Conservation (phyloP, 257 asterid species). For the Mitragyna speciosa region DNA sequence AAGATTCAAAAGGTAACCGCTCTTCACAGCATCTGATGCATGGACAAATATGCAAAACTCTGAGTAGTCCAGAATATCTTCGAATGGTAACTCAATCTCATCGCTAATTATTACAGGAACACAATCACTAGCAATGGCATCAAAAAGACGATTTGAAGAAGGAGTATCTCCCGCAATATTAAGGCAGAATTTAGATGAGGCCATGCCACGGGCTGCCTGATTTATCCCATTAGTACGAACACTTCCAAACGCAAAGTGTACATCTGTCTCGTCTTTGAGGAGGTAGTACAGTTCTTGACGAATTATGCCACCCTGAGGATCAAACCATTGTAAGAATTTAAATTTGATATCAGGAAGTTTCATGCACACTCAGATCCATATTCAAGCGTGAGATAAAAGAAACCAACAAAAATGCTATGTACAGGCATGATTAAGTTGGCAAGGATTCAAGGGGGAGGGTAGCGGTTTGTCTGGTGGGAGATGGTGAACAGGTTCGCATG, state of each 20-base stretch:
- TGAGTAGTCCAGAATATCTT: slow-evolving; percentile 69
- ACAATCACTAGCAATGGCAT: slow-evolving; percentile 79
- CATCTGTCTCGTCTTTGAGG: slow-evolving; percentile 62
- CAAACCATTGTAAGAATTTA: neutral
- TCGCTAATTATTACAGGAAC: slow-evolving; percentile 90
- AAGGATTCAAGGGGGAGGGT: neutral
- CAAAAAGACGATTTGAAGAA: slow-evolving; percentile 84
- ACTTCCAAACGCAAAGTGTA: slow-evolving; percentile 68
- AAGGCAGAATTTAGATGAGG: slow-evolving; percentile 73
- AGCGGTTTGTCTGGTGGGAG: neutral
- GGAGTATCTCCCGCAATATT: slow-evolving; percentile 93
- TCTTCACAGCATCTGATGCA: slow-evolving; percentile 55
- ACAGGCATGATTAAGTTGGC: neutral
- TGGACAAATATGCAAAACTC: slow-evolving; percentile 66
- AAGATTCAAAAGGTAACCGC: slow-evolving; percentile 59
- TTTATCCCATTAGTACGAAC: slow-evolving; percentile 50
- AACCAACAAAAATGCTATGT: neutral
- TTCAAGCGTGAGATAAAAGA: neutral
- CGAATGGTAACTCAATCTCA: slow-evolving; percentile 80
- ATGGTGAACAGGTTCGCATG: neutral
- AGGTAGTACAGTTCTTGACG: slow-evolving; percentile 71
- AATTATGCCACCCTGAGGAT: slow-evolving; percentile 66
- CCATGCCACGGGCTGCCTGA: slow-evolving; percentile 70
- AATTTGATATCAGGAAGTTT: neutral
- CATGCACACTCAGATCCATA: neutral